Percentiles rank a stretch among this genome's conserved stretches.
These are phyloP conservation scores for Pecoramyces ruminantium DNA, from an alignment of 192 early-diverging fungal species.

Conservation along the genomic window DNA sequence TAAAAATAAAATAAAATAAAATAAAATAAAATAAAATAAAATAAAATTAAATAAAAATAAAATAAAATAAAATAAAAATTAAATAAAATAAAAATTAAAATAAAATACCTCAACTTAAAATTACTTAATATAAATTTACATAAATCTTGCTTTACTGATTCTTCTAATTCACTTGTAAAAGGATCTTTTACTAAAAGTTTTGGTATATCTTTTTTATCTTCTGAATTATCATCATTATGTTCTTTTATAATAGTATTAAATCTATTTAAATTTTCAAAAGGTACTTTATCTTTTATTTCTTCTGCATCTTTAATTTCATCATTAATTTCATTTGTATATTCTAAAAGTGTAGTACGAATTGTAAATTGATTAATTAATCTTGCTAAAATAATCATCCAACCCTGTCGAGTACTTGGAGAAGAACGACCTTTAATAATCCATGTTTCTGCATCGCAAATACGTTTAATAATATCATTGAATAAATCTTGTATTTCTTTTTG, in stretches of 20 bases:
- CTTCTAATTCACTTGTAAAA: background rate
- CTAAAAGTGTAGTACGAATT: background rate
- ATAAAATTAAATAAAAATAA: too few relatives aligned
- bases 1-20: too few relatives aligned
- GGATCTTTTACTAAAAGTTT: background rate
- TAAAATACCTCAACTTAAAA: constrained; percentile 43
- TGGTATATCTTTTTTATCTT: background rate
- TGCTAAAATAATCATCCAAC: background rate
- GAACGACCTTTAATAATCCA: background rate
- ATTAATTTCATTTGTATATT: background rate
- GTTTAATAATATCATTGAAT: background rate
- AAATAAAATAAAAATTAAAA: too few relatives aligned
- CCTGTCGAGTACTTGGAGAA: background rate
- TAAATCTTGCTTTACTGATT: background rate
- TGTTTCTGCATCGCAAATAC: background rate
- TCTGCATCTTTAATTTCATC: background rate
- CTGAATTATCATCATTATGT: background rate
- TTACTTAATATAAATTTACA: constrained; percentile 33
- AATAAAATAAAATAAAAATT: too few relatives aligned
- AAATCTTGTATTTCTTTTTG: background rate
- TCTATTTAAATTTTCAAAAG: background rate
- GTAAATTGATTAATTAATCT: background rate
- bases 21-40: too few relatives aligned
- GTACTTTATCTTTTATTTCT: background rate
- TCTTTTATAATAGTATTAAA: background rate